A percentile compares a stretch with the other conserved stretches of the same genome.
Conservation (phyloP, 2,329 filamentous ascomycete species). For the Domatiomyces catenatus region DNA sequence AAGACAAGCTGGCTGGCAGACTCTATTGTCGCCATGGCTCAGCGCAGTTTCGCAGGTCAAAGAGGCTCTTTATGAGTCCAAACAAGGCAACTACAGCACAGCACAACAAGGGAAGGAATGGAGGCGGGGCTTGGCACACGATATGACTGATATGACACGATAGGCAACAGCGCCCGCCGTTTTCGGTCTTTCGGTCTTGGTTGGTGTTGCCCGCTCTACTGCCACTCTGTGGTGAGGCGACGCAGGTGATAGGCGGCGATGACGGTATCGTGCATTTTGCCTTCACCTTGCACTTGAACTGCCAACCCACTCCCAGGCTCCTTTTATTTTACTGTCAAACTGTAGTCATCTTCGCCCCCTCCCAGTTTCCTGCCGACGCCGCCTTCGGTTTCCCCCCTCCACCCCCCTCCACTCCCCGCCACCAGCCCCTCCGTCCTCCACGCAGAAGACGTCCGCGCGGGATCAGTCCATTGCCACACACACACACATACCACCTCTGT, state of each 20-base stretch:
- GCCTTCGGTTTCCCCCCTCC: neutral
- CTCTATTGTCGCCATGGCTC: constrained; percentile 6
- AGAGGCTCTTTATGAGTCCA: neutral
- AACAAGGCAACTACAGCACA: no score
- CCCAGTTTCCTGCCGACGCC: neutral
- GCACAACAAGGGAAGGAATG: neutral
- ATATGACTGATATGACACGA: no score
- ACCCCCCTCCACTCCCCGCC: neutral
- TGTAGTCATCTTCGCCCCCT: neutral
- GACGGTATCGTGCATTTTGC: neutral
- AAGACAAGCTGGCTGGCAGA: constrained; percentile 50
- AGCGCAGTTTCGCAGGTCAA: neutral
- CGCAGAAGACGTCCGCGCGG: neutral
- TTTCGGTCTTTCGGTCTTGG: no score
- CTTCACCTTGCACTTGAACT: neutral
- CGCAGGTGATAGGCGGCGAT: neutral
- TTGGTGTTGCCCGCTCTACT: neutral
- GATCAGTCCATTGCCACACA: neutral
- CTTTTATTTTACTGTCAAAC: neutral
- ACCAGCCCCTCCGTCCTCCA: neutral
- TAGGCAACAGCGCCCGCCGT: neutral
- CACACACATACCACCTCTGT: neutral
- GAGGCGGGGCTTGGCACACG: neutral
- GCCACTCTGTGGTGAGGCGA: neutral
- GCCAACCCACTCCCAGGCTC: neutral